Evolutionary conservation across 2,329 filamentous ascomycete species (phyloP).

Genomic region (Cryphonectria parasitica): DNA sequence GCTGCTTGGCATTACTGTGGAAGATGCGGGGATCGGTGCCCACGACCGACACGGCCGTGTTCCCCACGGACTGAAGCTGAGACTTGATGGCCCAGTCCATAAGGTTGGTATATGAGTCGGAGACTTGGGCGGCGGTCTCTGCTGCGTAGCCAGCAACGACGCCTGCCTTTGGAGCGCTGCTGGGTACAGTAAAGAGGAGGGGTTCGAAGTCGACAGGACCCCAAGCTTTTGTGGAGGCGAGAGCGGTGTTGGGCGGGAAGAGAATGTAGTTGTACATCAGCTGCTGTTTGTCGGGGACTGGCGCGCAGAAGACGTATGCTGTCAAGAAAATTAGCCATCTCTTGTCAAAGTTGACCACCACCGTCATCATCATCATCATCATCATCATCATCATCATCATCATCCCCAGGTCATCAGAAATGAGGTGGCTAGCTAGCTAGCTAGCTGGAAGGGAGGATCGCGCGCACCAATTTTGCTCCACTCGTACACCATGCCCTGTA

Average conservation of each 20-base stretch:
- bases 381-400: background rate
- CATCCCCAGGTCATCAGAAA: too few relatives aligned
- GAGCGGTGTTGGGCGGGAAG: constrained; percentile 57
- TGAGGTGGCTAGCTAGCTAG: too few relatives aligned
- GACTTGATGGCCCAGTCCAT: constrained; percentile 64
- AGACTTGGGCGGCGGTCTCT: constrained; percentile 54
- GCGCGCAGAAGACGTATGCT: constrained; percentile 68
- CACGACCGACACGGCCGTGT: constrained; percentile 50
- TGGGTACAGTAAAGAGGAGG: constrained; percentile 66
- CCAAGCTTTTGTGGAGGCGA: constrained; percentile 41
- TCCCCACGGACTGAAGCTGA: constrained; percentile 54
- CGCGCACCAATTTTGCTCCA: constrained; percentile 66
- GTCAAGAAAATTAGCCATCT: constrained; percentile 1
- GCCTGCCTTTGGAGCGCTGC: constrained; percentile 63
- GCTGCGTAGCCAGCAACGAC: constrained; percentile 57
- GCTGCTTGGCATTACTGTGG: constrained; percentile 58
- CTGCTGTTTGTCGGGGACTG: constrained; percentile 67
- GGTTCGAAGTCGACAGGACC: constrained; percentile 51
- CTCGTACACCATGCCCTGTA: constrained; percentile 58
- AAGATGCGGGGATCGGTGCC: constrained; percentile 60
- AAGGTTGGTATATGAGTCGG: constrained; percentile 61
- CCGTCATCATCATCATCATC: too few relatives aligned
- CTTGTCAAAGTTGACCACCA: too few relatives aligned
- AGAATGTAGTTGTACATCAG: constrained; percentile 69
- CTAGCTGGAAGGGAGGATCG: constrained; percentile 4